A percentile compares a stretch with the other conserved stretches of the same genome.
These are phyloP conservation scores for Mycogone perniciosa DNA, from an alignment of 2,329 filamentous ascomycete species.

Conservation along the genomic window DNA sequence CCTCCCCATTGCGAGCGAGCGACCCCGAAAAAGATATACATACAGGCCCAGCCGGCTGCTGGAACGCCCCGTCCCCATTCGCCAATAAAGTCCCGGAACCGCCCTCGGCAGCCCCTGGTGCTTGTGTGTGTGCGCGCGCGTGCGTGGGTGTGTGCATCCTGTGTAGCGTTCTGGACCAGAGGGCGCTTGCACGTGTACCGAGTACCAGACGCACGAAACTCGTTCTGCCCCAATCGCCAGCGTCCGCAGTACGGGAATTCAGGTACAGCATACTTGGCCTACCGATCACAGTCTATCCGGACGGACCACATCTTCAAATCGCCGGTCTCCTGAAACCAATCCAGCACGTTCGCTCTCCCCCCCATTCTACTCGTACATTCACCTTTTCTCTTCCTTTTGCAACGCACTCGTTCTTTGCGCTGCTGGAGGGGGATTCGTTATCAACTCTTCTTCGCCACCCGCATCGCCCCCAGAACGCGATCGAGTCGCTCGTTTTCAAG, in stretches of 20 bases:
- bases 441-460: background rate
- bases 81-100: conserved; percentile 11
- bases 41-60: conserved; percentile 6
- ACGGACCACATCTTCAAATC: conserved; percentile 13
- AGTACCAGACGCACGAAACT: conserved; percentile 2
- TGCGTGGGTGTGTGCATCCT: conserved; percentile 12
- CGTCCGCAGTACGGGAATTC: background rate
- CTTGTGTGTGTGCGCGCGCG: conserved; percentile 1
- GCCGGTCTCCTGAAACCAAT: conserved; percentile 14
- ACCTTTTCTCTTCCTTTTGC: background rate
- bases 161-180: conserved; percentile 13
- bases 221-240: conserved; percentile 3
- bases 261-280: conserved; percentile 11
- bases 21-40: background rate
- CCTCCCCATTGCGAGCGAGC: too few relatives aligned
- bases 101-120: conserved; percentile 16
- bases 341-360: conserved; percentile 4
- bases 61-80: conserved; percentile 10
- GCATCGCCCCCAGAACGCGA: background rate
- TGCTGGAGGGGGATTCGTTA: background rate
- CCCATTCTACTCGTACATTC: background rate
- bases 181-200: conserved; percentile 13
- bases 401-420: conserved; percentile 6
- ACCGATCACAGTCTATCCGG: conserved; percentile 12
- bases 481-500: conserved; percentile 2